phyloP scores from a whole-genome alignment of 371 early-diverging fungal species.

The Chytridiales sp. region DNA sequence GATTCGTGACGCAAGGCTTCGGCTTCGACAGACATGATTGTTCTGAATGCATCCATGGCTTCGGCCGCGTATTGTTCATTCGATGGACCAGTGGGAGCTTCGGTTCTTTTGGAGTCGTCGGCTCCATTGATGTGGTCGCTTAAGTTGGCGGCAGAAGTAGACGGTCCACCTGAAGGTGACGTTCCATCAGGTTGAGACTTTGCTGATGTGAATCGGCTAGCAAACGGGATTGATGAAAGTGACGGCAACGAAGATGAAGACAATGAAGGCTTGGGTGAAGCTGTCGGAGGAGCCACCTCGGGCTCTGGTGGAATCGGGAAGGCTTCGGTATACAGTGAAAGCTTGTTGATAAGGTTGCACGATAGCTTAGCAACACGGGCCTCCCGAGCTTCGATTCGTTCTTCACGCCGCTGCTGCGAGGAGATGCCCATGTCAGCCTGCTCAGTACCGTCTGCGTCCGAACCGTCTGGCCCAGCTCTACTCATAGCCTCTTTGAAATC shows the following conservation, averaged over 20 bases:
- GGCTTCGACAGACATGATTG: conserved; percentile 72
- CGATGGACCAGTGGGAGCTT: too few species aligned
- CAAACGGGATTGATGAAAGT: too few species aligned
- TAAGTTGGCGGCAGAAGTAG: too few species aligned
- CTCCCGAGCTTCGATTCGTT: conserved; percentile 62
- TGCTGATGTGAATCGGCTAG: too few species aligned
- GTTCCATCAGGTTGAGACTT: too few species aligned
- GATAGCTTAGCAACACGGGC: conserved; percentile 72
- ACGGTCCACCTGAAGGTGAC: too few species aligned
- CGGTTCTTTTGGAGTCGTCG: conserved; percentile 15
- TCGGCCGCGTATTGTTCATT: conserved; percentile 33
- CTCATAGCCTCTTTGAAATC: conserved; percentile 77
- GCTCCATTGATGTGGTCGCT: too few species aligned
- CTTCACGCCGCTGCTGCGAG: conserved; percentile 49
- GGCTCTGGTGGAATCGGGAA: too few species aligned
- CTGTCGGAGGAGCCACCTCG: too few species aligned
- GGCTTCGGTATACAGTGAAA: conserved; percentile 73
- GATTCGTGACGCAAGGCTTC: conserved; percentile 84
- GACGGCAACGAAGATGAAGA: too few species aligned
- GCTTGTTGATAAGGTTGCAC: conserved; percentile 69
- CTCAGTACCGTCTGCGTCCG: conserved; percentile 50
- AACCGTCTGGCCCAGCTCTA: conserved; percentile 40
- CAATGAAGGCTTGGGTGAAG: too few species aligned
- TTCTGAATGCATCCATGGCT: conserved; percentile 55
- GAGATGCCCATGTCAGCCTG: conserved; percentile 31